Base-by-base conservation (phyloP, 495 filamentous ascomycete species). In the Penicillium antarcticum region DNA sequence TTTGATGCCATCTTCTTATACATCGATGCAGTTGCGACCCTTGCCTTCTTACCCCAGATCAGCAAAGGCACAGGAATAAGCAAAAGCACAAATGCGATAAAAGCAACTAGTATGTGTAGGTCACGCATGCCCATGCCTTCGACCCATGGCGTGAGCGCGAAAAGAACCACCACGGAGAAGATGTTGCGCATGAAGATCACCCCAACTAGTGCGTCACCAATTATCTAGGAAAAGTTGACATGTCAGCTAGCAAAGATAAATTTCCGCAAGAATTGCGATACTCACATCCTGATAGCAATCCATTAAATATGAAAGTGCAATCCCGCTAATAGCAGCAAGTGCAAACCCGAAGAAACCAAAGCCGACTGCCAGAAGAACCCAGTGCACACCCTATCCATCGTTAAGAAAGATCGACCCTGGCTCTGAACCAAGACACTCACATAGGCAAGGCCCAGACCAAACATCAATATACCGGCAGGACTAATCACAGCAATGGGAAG, bases 231-330 rank as follows among this genome's bases (percentile, higher is more conserved):
- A 16, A 29, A 16, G 12, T 3, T 1, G 0, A 5, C n/a, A 16
- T 18, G 6, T 44, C 2, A 37, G 34, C 2, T 21, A 49, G 33
- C 5, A 10, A 13, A 1, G 7, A 2, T 23, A 23, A 23, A 3
- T 3, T 23, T 23, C 21, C 21, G 5, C 21, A 23, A 3, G 21
- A 23, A 3, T 5, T 23, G 21, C 21, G 21, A 10, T 29, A 56
- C 62, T 40, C 48, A 70, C 68, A 26, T 72, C 68, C 24, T 61
- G 58, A 35, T 72, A 72, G 16, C 62, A 66, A 50, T 72, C 68
- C 50, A 63, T 61, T 13, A 70, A 55, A 39, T 72, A 72, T 0
- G 68, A 67, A 16, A 72, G 57, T 2, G 58, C 48, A 18, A 69
- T 62, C 11, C 52, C 60, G 14, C 54, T 48, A 12, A 68, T 52